Base-by-base conservation (phyloP, 179 eudicot genomes). In the Vitellaria paradoxa region DNA sequence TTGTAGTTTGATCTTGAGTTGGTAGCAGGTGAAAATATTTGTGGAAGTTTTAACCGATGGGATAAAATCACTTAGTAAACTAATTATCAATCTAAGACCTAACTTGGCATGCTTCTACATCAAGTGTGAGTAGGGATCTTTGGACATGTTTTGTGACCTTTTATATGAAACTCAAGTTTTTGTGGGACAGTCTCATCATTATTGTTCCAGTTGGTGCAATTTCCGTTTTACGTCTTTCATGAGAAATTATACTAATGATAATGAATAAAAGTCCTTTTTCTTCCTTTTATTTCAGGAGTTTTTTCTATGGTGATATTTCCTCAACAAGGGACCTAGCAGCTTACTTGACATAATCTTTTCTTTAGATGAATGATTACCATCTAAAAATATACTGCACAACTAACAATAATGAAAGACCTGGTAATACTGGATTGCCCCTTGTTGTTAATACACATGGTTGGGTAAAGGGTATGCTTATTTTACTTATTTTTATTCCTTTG, bases 381-480 rank as follows among this genome's bases (percentile, higher is more conserved):
- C 82, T 50, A 72, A 87, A 88, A 81, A 80, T 82, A 64, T 85
- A 74, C 74, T 75, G 68, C 65, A 57, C 47, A 14, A 17, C 72
- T 72, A 70, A 82, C 64, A 80, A 79, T 78, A 82, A 71, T 55
- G 88, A 68, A 75, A 80, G 67, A 79, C 76, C 84, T 59, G 80
- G 75, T 26, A 65, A 75, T 74, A 56, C 78, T 65, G 88, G 77
- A 69, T 67, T 89, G 80, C 98, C 98, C 49, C 91, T 94, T 68
- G 89, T 94, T 74, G 82, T 93, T 59, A 93, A 94, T 78, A 94
- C 97, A 67, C 86, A 93, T 65, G 98, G 97, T 60, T 94, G 97
- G 97, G 97, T 91, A 40, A 94, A 94, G 91, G 98, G 98, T 89
- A 68, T 73, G 72, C 40, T 72, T 73, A 23, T 53, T n/a, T 56